Percentiles rank a stretch among this genome's conserved stretches.
phyloP scores from a whole-genome alignment of 768 basidiomycete species.

The Trametes gibbosa region DNA sequence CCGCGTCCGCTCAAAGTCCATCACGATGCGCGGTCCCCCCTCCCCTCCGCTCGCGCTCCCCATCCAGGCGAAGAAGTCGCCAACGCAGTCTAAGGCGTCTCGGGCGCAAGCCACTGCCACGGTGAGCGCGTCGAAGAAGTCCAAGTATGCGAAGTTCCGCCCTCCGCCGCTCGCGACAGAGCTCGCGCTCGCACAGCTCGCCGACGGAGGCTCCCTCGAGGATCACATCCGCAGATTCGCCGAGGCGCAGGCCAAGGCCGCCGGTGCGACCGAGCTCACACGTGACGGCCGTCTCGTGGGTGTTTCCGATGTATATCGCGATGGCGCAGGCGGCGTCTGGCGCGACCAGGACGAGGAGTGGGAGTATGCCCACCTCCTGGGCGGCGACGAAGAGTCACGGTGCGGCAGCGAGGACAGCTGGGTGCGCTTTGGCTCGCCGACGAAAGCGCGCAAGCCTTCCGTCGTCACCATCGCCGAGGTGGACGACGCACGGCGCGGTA shows the following conservation, averaged over 20 bases:
- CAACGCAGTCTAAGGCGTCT: constrained; percentile 11
- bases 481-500: constrained; percentile 40
- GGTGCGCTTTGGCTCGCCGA: constrained; percentile 45
- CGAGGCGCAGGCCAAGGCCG: constrained; percentile 51
- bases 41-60: constrained; percentile 8
- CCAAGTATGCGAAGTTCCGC: constrained; percentile 42
- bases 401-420: constrained; percentile 29
- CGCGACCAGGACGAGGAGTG: constrained; percentile 69
- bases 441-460: constrained; percentile 24
- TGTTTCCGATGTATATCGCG: constrained; percentile 56
- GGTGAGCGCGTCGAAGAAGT: constrained; percentile 49
- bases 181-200: constrained; percentile 67
- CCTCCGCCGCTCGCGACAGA: constrained; percentile 60
- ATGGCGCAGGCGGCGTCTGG: constrained; percentile 64
- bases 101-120: constrained; percentile 24
- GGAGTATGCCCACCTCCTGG: constrained; percentile 64
- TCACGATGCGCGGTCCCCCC: constrained; percentile 28
- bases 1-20: constrained; percentile 38
- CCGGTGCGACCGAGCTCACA: constrained; percentile 22
- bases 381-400: constrained; percentile 33
- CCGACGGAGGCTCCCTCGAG: constrained; percentile 61
- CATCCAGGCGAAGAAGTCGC: constrained; percentile 4
- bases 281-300: constrained; percentile 30
- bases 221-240: constrained; percentile 52
- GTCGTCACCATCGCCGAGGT: constrained; percentile 4